A percentile compares a stretch with the other conserved stretches of the same genome.
These are phyloP conservation scores for Paracoccidioides lutzii DNA, from an alignment of 2,329 filamentous ascomycete species.

Conservation along the genomic window DNA sequence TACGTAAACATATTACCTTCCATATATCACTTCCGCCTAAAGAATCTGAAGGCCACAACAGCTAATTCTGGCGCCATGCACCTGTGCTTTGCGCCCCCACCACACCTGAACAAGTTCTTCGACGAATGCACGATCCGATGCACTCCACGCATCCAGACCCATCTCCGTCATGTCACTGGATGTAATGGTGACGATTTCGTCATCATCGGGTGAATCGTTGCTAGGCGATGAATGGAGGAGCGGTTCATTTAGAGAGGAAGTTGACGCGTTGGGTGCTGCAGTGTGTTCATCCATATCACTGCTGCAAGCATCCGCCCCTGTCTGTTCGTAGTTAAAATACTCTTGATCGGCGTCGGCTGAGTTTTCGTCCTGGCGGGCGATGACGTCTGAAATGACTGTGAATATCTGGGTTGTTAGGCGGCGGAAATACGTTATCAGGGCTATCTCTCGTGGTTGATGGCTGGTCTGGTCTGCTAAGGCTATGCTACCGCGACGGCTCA, in stretches of 20 bases:
- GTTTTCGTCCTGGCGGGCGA: conserved; percentile 27
- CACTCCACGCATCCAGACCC: conserved; percentile 39
- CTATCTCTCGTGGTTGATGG: conserved; percentile 33
- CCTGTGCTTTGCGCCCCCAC: conserved; percentile 33
- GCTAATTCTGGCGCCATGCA: conserved; percentile 32
- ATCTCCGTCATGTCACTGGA: conserved; percentile 35
- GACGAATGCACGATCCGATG: conserved; percentile 33
- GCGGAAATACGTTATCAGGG: conserved; percentile 39
- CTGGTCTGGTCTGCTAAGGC: conserved; percentile 15
- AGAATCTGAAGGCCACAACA: conserved; percentile 38
- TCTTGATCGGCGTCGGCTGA: conserved; percentile 11
- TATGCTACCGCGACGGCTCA: conserved; percentile 17
- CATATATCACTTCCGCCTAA: conserved; percentile 11
- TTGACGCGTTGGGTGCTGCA: not conserved
- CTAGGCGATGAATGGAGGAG: not conserved
- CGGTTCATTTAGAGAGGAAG: not conserved
- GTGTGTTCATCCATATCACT: not conserved
- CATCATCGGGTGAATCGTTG: conserved; percentile 2
- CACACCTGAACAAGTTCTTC: conserved; percentile 34
- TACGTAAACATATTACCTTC: conserved; percentile 1
- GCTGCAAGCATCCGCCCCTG: no score
- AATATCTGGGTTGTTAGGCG: conserved; percentile 36
- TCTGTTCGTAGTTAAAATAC: no score
- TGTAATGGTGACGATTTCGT: conserved; percentile 25
- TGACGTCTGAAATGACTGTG: conserved; percentile 30